Evolutionary conservation across 345 rosid species (phyloP).

Genomic region (Hevea brasiliensis): DNA sequence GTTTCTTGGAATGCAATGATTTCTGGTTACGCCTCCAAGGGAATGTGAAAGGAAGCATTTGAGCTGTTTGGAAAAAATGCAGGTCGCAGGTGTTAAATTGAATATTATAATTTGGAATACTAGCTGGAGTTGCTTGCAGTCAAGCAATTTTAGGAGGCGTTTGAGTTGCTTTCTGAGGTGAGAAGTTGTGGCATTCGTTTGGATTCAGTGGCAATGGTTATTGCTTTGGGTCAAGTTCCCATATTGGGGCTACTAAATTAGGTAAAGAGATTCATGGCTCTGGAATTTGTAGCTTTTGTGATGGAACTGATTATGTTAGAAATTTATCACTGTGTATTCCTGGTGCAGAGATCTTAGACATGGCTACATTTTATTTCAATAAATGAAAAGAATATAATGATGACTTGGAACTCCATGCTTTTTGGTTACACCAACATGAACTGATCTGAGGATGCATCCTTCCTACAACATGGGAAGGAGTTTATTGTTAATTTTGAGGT

Average conservation of each 20-base stretch:
- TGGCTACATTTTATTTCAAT: slow-evolving; percentile 46
- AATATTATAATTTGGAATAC: slow-evolving; percentile 70
- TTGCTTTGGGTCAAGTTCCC: slow-evolving; percentile 66
- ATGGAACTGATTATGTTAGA: slow-evolving; percentile 44
- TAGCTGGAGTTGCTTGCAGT: slow-evolving; percentile 53
- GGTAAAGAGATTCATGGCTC: slow-evolving; percentile 71
- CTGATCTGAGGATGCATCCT: slow-evolving; percentile 60
- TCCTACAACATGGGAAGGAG: slow-evolving; percentile 76
- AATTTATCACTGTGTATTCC: slow-evolving; percentile 75
- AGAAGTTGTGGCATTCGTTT: slow-evolving; percentile 35
- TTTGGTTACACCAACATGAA: slow-evolving; percentile 58
- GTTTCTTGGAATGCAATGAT: slow-evolving; percentile 80
- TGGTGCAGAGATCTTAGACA: slow-evolving; percentile 54
- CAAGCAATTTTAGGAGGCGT: slow-evolving; percentile 50
- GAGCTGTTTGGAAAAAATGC: slow-evolving; percentile 58
- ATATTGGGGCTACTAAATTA: slow-evolving; percentile 42
- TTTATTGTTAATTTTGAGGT: slow-evolving; percentile 72
- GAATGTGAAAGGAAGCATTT: slow-evolving; percentile 69
- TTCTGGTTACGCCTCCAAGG: slow-evolving; percentile 56
- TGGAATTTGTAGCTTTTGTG: slow-evolving; percentile 44
- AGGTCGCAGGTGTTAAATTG: slow-evolving; percentile 35
- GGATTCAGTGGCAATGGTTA: slow-evolving; percentile 58
- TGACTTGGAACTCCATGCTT: slow-evolving; percentile 78
- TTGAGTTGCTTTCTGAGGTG: slow-evolving; percentile 56
- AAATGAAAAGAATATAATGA: slow-evolving; percentile 45